These are phyloP conservation scores for Fusarium sp. DNA, from an alignment of 2,329 filamentous ascomycete species.

Conservation along the genomic window DNA sequence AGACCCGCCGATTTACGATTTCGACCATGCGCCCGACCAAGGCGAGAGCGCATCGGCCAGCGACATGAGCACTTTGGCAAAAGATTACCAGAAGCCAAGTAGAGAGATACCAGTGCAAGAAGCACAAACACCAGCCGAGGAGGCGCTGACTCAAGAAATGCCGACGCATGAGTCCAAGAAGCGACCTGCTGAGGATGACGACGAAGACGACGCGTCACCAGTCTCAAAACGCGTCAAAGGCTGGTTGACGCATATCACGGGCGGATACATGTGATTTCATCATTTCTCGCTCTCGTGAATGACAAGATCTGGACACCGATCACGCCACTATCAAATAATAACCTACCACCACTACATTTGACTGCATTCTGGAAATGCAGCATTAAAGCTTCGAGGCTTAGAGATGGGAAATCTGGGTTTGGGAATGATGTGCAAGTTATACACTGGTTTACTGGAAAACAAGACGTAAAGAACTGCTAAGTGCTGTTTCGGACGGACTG, in stretches of 20 bases:
- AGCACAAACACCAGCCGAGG: neutral
- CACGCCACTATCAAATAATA: neutral
- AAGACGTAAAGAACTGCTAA: neutral
- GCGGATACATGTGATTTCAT: neutral
- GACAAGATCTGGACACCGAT: neutral
- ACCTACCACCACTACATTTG: neutral
- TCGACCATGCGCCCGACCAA: neutral
- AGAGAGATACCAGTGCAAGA: neutral
- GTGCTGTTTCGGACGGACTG: neutral
- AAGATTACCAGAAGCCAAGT: neutral
- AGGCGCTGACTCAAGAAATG: neutral
- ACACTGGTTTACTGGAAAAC: neutral
- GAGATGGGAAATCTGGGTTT: neutral
- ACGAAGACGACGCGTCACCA: slow-evolving; percentile 4
- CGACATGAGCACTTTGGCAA: neutral
- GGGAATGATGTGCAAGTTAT: neutral
- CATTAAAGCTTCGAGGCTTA: neutral
- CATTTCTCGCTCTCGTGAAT: neutral
- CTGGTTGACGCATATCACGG: slow-evolving; percentile 5
- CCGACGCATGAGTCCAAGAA: neutral
- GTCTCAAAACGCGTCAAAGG: slow-evolving; percentile 13
- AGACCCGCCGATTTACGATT: neutral
- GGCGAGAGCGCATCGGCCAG: slow-evolving; percentile 12
- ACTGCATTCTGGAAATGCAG: neutral
- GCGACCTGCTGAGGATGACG: slow-evolving; percentile 1